Base-by-base conservation (phyloP, 2,329 filamentous ascomycete species). In the Epichloe sylvatica region DNA sequence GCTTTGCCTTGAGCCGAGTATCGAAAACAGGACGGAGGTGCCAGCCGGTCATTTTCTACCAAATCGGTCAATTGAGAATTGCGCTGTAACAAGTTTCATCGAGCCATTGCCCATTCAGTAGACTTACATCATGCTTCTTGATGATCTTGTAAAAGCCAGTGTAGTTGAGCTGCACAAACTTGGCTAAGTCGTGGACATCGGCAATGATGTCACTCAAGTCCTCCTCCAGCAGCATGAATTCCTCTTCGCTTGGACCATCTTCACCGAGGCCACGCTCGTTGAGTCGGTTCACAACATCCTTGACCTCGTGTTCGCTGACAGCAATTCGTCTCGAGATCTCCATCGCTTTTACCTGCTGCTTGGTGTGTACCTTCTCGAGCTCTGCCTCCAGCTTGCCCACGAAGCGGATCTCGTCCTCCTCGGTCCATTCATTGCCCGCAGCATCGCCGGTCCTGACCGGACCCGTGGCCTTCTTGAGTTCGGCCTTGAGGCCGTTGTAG, bases 61-160 rank as follows among this genome's bases (percentile, higher is more conserved):
- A 41, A 1, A 19, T 36, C 13, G 3, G 40, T 44, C 35, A 42
- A 37, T 19, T n/a, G 5, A 25, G 30, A 13, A n/a, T 13, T 12
- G 19, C 39, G 21, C 21, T 12, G 7, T 21, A 6, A 12, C 12
- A 37, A 15, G 21, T 21, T 21, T 41, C 30, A 41, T 5, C n/a
- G 15, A 34, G 25, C 25, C 23, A 33, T 30, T 17, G 7, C 5
- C 23, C 17, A 37, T 23, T 21, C 46, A 25, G 12, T 5, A 11
- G 37, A 54, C 84, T 59, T 68, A 91, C 86, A 70, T 96, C 92
- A 67, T 98, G 92, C 75, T 98, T 98, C 76, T 98, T 98, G 69
- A 98, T 95, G 55, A 98, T 98, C 75, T 98, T 98, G 73, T 96
- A 94, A 66, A 98, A 98, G 5, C 92, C 92, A 0, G 91, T 97